A percentile compares a stretch with the other conserved stretches of the same genome.
These are phyloP conservation scores for Closterium sp. DNA, from an alignment of 139 green algal species.

Conservation along the genomic window DNA sequence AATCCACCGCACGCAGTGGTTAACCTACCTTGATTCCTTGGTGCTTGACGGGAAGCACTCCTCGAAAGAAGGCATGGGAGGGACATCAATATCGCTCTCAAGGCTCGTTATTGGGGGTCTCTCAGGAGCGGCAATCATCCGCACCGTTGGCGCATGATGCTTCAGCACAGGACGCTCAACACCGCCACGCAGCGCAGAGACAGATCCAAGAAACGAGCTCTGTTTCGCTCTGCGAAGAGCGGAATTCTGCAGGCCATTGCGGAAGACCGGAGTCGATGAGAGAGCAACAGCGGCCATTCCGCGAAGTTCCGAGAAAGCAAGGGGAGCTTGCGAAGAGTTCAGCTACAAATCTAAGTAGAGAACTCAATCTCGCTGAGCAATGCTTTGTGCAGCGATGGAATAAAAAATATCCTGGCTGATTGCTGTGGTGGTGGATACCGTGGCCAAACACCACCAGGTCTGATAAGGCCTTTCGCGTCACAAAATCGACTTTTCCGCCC, in stretches of 20 bases:
- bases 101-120: not conserved
- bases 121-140: not conserved
- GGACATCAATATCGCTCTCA: not conserved
- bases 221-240: not conserved
- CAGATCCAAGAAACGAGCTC: not conserved
- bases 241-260: not conserved
- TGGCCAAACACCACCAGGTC: not conserved
- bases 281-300: not conserved
- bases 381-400: not conserved
- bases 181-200: not conserved
- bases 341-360: not conserved
- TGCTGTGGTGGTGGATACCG: not conserved
- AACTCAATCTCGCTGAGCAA: not conserved
- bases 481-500: not conserved
- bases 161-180: not conserved
- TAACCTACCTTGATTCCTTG: slow-evolving; percentile 43
- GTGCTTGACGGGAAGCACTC: slow-evolving; percentile 7
- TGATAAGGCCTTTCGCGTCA: not conserved
- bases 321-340: not conserved
- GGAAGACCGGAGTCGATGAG: not conserved
- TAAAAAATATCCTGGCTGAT: not conserved
- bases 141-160: not conserved
- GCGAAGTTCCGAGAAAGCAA: not conserved
- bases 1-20: not conserved
- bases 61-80: slow-evolving; percentile 47